Base-by-base conservation (phyloP, 768 basidiomycete species). In the Mycena rosella region DNA sequence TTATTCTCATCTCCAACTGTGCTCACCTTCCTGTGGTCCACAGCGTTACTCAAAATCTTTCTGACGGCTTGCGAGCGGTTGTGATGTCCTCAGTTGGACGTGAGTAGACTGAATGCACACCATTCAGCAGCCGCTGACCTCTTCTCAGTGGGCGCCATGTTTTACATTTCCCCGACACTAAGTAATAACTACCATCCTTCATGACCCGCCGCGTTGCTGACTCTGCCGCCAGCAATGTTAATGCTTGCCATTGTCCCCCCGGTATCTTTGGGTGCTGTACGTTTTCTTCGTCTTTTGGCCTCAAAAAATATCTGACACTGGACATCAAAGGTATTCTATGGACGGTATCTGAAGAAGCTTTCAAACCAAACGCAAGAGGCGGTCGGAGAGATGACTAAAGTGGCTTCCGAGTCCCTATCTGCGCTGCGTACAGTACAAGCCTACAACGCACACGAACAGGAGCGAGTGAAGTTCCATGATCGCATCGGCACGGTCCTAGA, bases 231-330 rank as follows among this genome's bases (percentile, higher is more conserved):
- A 70, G 69, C 97, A 0, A 77, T 92, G 60, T 83, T 98, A 70
- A 99, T 99, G 97, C 86, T 99, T 57, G 89, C 90, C 38, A 89
- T 98, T 54, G 96, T 98, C 0, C 94, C 94, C 22, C 94, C 94
- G 0, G 88, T 96, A 6, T 94, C 94, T 26, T 83, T 96, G 60
- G 94, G 94, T 71, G 91, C 96, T 73, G 88, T 96, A 81, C 32
- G 84, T 81, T 67, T 48, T 63, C 63, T 17, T 47, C 24, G 27
- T 22, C 27, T 36, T 36, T 42, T 27, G 8, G 20, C 29, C n/a
- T 44, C 24, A 44, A 54, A 58, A 18, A 11, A 56, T 56, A 14
- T 60, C 36, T 70, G 49, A 65, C 60, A 8, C 18, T n/a, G 40
- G 6, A 34, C 22, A 47, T 18, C 0, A 18, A 68, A 97, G 93